Base-by-base conservation (phyloP, 2,329 filamentous ascomycete species). In the Fusarium sp. region DNA sequence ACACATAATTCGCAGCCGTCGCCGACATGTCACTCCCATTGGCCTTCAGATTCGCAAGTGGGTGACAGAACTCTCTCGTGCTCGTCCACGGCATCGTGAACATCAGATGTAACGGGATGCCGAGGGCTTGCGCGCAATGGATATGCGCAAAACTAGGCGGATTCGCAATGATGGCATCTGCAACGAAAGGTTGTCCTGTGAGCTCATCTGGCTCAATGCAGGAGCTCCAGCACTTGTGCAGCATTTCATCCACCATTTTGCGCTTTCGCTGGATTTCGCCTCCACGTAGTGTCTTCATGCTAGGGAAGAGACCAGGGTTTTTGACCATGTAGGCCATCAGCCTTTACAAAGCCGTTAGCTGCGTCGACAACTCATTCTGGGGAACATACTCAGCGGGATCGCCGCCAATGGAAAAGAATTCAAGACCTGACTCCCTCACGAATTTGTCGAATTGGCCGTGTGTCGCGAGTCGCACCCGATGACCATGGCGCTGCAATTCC, bases 71-170 rank as follows among this genome's bases (percentile, higher is more conserved):
- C 1, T 89, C 87, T 74, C 91, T 90, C 0, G 92, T 94, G 5
- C 92, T 90, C 14, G 91, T 91, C 89, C 92, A 94, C 0, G 92
- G 93, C 92, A 94, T 94, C 4, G 88, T 87, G 59, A 86, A 85
- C 80, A 87, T 85, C 6, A 87, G 70, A 66, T 87, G 85, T 1
- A 87, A 68, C 0, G 86, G 86, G 1, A 87, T 78, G 0, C 82
- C 79, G 3, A 87, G 74, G 0, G 80, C 82, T 69, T 87, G 81
- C 1, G 85, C 85, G 66, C 85, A 87, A 62, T 86, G 85, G 1
- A 87, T 78, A 71, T 87, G 85, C 0, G 84, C 85, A 70, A 87
- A 86, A n/a, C 82, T 85, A 0, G 85, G 85, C 0, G 86, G 86
- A 57, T 88, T 88, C 0, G 86, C 86, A 52, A 88, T 87, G 13